phyloP scores from a whole-genome alignment of 805 yeast species.

The Wickerhamomyces bovis region DNA sequence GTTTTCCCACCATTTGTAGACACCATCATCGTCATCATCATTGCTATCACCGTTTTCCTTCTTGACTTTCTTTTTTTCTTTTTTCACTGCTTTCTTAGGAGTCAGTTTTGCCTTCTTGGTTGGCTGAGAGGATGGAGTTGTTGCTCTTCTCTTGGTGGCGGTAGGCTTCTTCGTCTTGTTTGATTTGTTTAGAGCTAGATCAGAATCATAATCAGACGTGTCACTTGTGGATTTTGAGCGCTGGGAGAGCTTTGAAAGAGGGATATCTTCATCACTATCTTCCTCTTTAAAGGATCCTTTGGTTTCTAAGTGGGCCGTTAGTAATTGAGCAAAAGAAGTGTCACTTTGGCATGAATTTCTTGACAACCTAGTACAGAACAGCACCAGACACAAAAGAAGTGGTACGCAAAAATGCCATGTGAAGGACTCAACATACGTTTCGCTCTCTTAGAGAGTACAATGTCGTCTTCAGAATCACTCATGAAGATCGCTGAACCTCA shows the following conservation, averaged over 20 bases:
- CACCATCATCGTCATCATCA: conserved; percentile 51
- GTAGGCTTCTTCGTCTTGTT: conserved; percentile 5
- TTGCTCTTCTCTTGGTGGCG: conserved; percentile 8
- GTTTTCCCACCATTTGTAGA: conserved; percentile 84
- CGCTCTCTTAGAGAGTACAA: conserved; percentile 21
- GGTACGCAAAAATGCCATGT: not conserved
- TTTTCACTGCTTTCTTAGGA: conserved; percentile 9
- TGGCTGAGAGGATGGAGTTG: conserved; percentile 11
- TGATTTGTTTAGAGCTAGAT: conserved; percentile 15
- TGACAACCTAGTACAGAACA: not conserved
- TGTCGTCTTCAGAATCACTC: conserved; percentile 29
- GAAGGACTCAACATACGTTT: conserved; percentile 13
- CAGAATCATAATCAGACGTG: conserved; percentile 23
- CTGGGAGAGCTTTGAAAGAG: conserved; percentile 13
- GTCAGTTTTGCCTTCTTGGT: conserved; percentile 22
- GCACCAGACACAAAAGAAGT: not conserved
- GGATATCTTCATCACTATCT: conserved; percentile 18
- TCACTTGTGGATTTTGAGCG: conserved; percentile 7
- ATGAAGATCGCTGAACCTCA: conserved; percentile 4
- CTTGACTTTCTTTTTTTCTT: conserved; percentile 5
- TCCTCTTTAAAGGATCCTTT: conserved; percentile 1
- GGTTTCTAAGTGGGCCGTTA: not conserved
- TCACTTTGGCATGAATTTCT: not conserved
- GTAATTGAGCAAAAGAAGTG: not conserved
- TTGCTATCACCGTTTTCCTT: conserved; percentile 9